Conservation (phyloP, 2,329 filamentous ascomycete genomes). For the Botrytis sinoallii region DNA sequence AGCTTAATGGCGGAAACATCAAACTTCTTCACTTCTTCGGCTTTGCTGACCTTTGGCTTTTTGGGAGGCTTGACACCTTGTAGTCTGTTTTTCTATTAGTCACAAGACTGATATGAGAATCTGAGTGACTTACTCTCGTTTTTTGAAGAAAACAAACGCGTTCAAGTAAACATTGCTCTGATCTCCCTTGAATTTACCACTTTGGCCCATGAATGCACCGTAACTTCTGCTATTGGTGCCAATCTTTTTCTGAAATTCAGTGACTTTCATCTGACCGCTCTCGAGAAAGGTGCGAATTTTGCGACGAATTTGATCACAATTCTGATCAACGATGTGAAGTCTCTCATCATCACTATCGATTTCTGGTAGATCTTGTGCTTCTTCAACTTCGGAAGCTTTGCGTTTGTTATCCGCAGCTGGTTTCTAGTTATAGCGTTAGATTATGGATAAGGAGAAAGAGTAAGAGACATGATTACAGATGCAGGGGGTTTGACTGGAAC, state of each 20-base stretch:
- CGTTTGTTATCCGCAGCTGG: slow-evolving; percentile 20
- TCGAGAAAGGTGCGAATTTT: slow-evolving; percentile 44
- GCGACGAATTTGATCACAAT: slow-evolving; percentile 40
- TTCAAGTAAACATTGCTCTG: slow-evolving; percentile 39
- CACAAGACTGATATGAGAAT: background rate
- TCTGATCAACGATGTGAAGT: slow-evolving; percentile 21
- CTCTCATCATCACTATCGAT: slow-evolving; percentile 25
- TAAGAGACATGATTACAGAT: background rate
- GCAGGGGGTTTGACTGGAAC: background rate
- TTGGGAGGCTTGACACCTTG: slow-evolving; percentile 42
- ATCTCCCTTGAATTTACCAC: slow-evolving; percentile 41
- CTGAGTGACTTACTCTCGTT: slow-evolving; percentile 40
- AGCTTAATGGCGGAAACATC: slow-evolving; percentile 46
- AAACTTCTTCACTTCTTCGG: slow-evolving; percentile 31
- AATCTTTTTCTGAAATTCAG: slow-evolving; percentile 43
- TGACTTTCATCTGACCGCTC: slow-evolving; percentile 44
- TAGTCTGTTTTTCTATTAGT: slow-evolving; percentile 28
- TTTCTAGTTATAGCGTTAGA: slow-evolving; percentile 1
- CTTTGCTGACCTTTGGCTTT: slow-evolving; percentile 39
- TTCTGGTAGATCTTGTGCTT: slow-evolving; percentile 18
- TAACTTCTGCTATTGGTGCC: slow-evolving; percentile 40
- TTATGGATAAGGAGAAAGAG: background rate
- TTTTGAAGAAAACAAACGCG: slow-evolving; percentile 48
- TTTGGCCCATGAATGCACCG: slow-evolving; percentile 49
- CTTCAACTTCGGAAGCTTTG: slow-evolving; percentile 22